Percentiles rank a stretch among this genome's conserved stretches.
Evolutionary conservation across 805 yeast species (phyloP).

Genomic region (Suhomyces sp.): DNA sequence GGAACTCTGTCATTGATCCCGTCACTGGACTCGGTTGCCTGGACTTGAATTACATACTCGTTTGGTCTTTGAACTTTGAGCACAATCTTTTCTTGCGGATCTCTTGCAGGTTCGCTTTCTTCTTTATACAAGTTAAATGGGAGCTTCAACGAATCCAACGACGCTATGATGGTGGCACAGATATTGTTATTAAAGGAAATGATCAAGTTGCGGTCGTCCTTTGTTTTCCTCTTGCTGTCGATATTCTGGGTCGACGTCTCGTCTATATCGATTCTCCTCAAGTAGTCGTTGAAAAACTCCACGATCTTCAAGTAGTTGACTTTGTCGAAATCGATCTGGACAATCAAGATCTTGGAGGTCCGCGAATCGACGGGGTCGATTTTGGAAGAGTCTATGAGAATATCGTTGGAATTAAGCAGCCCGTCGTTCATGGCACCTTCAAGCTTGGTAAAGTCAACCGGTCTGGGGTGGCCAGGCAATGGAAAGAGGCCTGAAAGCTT

Average conservation of each 20-base stretch:
- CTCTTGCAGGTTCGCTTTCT: slow-evolving; percentile 11
- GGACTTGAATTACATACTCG: slow-evolving; percentile 33
- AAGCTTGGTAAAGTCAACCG: slow-evolving; percentile 40
- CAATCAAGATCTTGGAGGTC: slow-evolving; percentile 28
- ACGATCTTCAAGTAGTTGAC: slow-evolving; percentile 39
- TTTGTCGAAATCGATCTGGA: slow-evolving; percentile 31
- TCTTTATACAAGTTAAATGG: slow-evolving; percentile 28
- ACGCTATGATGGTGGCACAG: slow-evolving; percentile 54
- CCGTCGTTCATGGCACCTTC: slow-evolving; percentile 38
- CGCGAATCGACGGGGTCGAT: slow-evolving; percentile 41
- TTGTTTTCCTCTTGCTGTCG: slow-evolving; percentile 33
- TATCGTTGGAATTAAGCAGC: slow-evolving; percentile 26
- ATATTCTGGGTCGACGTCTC: slow-evolving; percentile 33
- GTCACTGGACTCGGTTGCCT: slow-evolving; percentile 17
- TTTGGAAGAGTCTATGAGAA: slow-evolving; percentile 32
- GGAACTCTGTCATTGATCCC: slow-evolving; percentile 26
- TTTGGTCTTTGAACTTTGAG: slow-evolving; percentile 28
- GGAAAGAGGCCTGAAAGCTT: slow-evolving; percentile 79
- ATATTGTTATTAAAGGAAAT: slow-evolving; percentile 50
- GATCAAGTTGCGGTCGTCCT: slow-evolving; percentile 38
- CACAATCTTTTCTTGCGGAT: slow-evolving; percentile 10
- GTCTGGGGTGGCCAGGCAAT: slow-evolving; percentile 60
- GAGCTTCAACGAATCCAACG: slow-evolving; percentile 34
- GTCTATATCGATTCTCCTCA: slow-evolving; percentile 43
- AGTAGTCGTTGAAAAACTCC: slow-evolving; percentile 44